Evolutionary conservation across 106 monocot genomes (phyloP).

Genomic region (Dactylorhiza incarnata): DNA sequence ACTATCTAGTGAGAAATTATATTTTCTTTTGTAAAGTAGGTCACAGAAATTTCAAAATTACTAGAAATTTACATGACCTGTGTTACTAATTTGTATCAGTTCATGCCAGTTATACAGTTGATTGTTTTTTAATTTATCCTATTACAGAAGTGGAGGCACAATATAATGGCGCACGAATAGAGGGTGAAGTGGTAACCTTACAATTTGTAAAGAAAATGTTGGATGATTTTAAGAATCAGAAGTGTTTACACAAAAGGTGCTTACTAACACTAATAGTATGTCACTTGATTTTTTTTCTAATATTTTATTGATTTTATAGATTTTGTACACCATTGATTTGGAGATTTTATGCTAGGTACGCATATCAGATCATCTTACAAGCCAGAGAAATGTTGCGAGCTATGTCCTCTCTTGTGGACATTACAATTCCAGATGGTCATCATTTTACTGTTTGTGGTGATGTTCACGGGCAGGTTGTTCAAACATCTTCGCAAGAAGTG

Average conservation of each 20-base stretch:
- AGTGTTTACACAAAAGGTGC: slow-evolving; percentile 79
- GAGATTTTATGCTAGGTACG: slow-evolving; percentile 50
- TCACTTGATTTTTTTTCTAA: neutral
- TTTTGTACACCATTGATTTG: neutral
- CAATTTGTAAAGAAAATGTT: slow-evolving; percentile 94
- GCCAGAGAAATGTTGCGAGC: slow-evolving; percentile 50
- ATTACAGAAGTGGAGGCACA: slow-evolving; percentile 79
- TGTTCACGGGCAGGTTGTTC: slow-evolving; percentile 83
- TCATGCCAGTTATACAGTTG: neutral
- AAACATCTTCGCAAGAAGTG: neutral
- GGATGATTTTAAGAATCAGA: slow-evolving; percentile 86
- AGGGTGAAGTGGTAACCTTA: slow-evolving; percentile 76
- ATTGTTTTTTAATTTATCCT: neutral
- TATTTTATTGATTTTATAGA: neutral
- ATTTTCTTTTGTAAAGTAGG: neutral
- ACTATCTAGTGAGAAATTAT: too few relatives aligned
- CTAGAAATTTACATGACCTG: neutral
- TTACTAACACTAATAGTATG: neutral
- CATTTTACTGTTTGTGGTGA: slow-evolving; percentile 95
- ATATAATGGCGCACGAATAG: slow-evolving; percentile 88
- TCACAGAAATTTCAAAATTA: neutral
- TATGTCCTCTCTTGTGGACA: slow-evolving; percentile 90
- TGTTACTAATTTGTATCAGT: neutral
- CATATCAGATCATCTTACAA: slow-evolving; percentile 82
- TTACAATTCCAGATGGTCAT: slow-evolving; percentile 53